phyloP scores from a whole-genome alignment of 768 basidiomycete genomes.

The Suillus fuscotomentosus region DNA sequence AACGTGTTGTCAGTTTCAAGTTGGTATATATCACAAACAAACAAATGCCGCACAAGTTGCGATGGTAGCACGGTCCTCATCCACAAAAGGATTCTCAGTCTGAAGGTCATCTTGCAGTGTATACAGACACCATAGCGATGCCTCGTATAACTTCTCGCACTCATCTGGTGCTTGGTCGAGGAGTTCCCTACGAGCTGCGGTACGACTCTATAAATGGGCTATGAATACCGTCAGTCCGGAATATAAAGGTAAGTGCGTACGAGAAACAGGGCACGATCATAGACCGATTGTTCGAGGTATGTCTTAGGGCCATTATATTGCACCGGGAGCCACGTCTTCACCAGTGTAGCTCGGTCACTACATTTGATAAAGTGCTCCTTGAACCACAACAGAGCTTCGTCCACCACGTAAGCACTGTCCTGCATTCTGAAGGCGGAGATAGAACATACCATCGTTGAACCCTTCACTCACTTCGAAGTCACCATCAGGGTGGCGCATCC shows the following conservation, averaged over 20 bases:
- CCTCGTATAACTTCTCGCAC: slow-evolving; percentile 94
- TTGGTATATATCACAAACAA: slow-evolving; percentile 6
- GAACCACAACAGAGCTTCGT: slow-evolving; percentile 81
- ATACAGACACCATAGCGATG: slow-evolving; percentile 91
- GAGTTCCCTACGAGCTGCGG: slow-evolving; percentile 88
- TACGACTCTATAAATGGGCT: slow-evolving; percentile 65
- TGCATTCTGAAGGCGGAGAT: background rate
- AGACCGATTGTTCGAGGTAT: slow-evolving; percentile 88
- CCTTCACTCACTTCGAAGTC: slow-evolving; percentile 76
- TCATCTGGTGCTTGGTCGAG: slow-evolving; percentile 80
- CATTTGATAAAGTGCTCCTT: slow-evolving; percentile 93
- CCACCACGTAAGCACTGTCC: slow-evolving; percentile 10
- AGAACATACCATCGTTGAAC: slow-evolving; percentile 66
- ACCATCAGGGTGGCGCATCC: slow-evolving; percentile 75
- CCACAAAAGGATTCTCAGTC: slow-evolving; percentile 79
- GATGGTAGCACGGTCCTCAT: slow-evolving; percentile 79
- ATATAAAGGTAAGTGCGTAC: slow-evolving; percentile 44
- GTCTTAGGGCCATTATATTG: slow-evolving; percentile 81
- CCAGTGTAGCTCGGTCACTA: slow-evolving; percentile 84
- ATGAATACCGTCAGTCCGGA: background rate
- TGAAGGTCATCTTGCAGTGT: slow-evolving; percentile 90
- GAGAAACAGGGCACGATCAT: slow-evolving; percentile 85
- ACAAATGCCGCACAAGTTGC: slow-evolving; percentile 56
- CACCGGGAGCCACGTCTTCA: slow-evolving; percentile 84
- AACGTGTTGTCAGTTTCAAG: background rate